phyloP scores from a whole-genome alignment of 345 rosid genomes.

The Syzygium jambos region DNA sequence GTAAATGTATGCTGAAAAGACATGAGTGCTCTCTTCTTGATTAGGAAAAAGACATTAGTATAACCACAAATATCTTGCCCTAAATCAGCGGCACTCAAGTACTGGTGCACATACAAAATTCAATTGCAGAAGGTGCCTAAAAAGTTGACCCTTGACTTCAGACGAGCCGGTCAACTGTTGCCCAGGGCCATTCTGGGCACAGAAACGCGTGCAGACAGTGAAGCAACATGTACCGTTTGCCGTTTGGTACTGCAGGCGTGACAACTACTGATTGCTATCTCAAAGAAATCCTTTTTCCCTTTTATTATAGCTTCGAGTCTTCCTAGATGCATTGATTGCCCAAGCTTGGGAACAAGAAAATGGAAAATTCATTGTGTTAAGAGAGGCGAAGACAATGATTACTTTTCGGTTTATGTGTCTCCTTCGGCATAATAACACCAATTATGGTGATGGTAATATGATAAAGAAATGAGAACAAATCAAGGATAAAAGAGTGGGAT shows the following conservation, averaged over 20 bases:
- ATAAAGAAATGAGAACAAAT: constrained; percentile 28
- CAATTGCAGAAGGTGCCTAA: neutral
- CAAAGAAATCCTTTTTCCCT: constrained; percentile 17
- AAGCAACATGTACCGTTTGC: constrained; percentile 27
- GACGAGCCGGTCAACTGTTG: constrained; percentile 17
- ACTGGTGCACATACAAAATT: neutral
- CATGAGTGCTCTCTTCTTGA: neutral
- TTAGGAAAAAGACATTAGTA: neutral
- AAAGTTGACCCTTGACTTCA: constrained; percentile 27
- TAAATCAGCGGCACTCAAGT: neutral
- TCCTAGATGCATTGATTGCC: constrained; percentile 14
- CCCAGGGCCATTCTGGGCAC: constrained; percentile 14
- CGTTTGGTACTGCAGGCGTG: constrained; percentile 40
- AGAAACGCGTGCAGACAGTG: constrained; percentile 28
- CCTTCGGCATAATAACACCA: constrained; percentile 42
- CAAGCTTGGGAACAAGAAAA: constrained; percentile 2
- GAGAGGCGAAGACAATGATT: constrained; percentile 36
- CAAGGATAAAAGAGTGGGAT: constrained; percentile 22
- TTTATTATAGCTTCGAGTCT: constrained; percentile 17
- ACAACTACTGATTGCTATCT: constrained; percentile 28
- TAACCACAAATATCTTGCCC: neutral
- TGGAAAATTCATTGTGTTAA: constrained; percentile 5
- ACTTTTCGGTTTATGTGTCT: constrained; percentile 56
- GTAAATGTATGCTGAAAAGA: neutral
- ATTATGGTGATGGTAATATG: constrained; percentile 43